These are phyloP conservation scores for Backusella macrospora DNA, from an alignment of 192 early-diverging fungal genomes.

Conservation along the genomic window DNA sequence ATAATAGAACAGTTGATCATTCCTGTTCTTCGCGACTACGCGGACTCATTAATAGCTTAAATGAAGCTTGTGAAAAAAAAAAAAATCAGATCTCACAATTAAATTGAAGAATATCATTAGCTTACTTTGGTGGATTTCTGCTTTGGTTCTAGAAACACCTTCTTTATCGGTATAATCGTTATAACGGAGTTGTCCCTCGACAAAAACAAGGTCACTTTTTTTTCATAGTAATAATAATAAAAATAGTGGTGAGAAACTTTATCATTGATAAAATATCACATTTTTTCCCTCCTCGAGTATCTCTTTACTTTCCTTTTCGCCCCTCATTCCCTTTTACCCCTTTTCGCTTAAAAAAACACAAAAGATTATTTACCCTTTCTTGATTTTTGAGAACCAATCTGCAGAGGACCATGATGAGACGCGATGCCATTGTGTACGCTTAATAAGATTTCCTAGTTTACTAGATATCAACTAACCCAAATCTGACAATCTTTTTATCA, in stretches of 20 bases:
- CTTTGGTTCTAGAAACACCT: slow-evolving; percentile 51
- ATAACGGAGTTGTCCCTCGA: slow-evolving; percentile 67
- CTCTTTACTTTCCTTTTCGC: neutral
- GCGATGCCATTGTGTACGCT: slow-evolving; percentile 72
- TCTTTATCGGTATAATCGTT: slow-evolving; percentile 66
- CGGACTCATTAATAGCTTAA: slow-evolving; percentile 10
- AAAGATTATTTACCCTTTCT: slow-evolving; percentile 48
- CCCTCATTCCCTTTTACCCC: too few relatives aligned
- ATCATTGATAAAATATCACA: neutral
- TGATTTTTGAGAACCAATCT: slow-evolving; percentile 48
- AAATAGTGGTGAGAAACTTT: neutral
- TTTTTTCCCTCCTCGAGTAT: too few relatives aligned
- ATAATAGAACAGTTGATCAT: neutral
- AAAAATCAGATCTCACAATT: neutral
- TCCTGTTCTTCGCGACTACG: slow-evolving; percentile 11
- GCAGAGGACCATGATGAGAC: slow-evolving; percentile 50
- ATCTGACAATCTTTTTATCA: neutral
- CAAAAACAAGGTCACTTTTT: slow-evolving; percentile 58
- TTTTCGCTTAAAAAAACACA: neutral
- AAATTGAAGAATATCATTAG: too few relatives aligned
- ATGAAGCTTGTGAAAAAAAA: neutral
- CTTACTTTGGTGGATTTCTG: slow-evolving; percentile 56
- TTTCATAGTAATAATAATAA: neutral
- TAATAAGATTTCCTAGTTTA: slow-evolving; percentile 57
- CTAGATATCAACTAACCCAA: slow-evolving; percentile 9